Conservation (phyloP, 2,329 filamentous ascomycete species). For the Epichloe typhina region DNA sequence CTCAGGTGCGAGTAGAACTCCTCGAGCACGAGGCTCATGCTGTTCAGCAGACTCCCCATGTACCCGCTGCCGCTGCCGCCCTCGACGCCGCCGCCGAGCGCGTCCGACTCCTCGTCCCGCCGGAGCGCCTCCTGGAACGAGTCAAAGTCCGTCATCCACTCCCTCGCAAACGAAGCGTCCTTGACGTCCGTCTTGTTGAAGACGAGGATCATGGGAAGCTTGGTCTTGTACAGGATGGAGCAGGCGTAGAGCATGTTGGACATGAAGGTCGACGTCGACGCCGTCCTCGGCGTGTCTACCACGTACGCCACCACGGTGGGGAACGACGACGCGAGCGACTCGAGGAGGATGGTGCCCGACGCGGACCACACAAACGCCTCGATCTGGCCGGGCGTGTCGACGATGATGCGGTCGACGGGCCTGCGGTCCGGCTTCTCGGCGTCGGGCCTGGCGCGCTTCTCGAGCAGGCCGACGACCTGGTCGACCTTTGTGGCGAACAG, state of each 20-base stretch:
- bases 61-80: constrained; percentile 73
- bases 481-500: constrained; percentile 97
- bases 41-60: constrained; percentile 91
- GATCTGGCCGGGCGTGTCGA: constrained; percentile 95
- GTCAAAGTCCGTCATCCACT: constrained; percentile 99
- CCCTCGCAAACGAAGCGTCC: constrained; percentile 79
- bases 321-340: constrained; percentile 84
- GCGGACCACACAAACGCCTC: constrained; percentile 99
- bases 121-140: constrained; percentile 79
- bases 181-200: constrained; percentile 99
- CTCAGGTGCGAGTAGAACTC: constrained; percentile 93
- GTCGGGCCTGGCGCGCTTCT: constrained; percentile 67
- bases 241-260: constrained; percentile 99
- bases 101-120: constrained; percentile 65
- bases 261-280: constrained; percentile 95
- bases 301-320: constrained; percentile 96
- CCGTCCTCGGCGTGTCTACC: constrained; percentile 89
- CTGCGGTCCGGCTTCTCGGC: constrained; percentile 45
- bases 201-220: constrained; percentile 94
- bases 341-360: constrained; percentile 83
- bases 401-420: constrained; percentile 68
- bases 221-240: constrained; percentile 97
- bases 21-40: constrained; percentile 94
- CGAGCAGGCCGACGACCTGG: constrained; percentile 76
- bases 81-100: constrained; percentile 61